Percentiles rank a stretch among this genome's conserved stretches.
Evolutionary conservation across 345 rosid species (phyloP).

Genomic region (Eucalyptus fibrosa): DNA sequence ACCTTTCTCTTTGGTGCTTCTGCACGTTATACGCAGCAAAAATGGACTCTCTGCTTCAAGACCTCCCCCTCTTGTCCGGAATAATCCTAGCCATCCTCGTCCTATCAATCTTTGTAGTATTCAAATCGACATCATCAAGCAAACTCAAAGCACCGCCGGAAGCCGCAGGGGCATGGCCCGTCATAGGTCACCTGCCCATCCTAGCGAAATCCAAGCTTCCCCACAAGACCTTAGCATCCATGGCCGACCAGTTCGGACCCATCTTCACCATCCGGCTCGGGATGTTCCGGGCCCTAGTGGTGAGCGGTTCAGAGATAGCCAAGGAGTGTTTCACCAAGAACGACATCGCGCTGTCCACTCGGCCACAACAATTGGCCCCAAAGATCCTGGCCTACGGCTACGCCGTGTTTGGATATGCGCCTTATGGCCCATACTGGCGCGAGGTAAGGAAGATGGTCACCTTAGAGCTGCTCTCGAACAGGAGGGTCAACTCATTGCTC

Average conservation of each 20-base stretch:
- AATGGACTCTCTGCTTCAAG: neutral
- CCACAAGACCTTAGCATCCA: conserved; percentile 13
- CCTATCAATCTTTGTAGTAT: neutral
- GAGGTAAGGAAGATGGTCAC: conserved; percentile 14
- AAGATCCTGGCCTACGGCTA: conserved; percentile 3
- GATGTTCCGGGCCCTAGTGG: conserved; percentile 9
- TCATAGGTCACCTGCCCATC: conserved; percentile 27
- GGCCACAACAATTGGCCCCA: conserved; percentile 1
- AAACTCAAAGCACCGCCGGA: neutral
- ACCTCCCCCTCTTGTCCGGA: neutral
- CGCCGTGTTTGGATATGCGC: neutral
- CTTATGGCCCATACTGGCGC: conserved; percentile 19
- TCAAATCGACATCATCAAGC: conserved; percentile 2
- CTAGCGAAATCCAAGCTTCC: neutral
- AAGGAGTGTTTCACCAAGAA: conserved; percentile 18
- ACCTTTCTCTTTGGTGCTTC: neutral
- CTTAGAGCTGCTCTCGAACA: conserved; percentile 8
- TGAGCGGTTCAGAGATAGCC: neutral
- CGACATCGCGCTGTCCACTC: conserved; percentile 11
- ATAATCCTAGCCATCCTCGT: neutral
- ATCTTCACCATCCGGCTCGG: conserved; percentile 19
- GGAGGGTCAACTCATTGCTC: neutral
- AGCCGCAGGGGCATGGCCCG: conserved; percentile 5
- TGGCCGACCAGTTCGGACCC: conserved; percentile 27
- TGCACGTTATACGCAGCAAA: neutral